Conservation (phyloP, 2,329 filamentous ascomycete genomes). For the Botryotinia narcissicola region DNA sequence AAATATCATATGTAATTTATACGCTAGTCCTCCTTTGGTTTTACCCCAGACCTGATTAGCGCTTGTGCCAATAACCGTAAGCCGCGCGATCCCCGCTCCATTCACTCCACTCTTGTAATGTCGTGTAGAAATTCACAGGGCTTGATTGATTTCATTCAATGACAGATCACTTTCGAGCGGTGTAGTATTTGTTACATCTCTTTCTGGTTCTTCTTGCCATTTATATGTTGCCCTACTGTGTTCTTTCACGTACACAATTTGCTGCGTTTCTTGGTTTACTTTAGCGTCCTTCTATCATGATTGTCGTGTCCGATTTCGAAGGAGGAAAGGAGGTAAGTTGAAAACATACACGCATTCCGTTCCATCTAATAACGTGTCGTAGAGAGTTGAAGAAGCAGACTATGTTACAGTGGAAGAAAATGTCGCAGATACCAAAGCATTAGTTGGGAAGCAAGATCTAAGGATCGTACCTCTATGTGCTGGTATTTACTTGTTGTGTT, state of each 20-base stretch:
- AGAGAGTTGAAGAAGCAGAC: conserved; percentile 7
- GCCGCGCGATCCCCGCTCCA: not conserved
- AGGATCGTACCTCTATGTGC: conserved; percentile 63
- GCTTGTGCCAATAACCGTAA: not conserved
- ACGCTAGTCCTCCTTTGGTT: conserved; percentile 2
- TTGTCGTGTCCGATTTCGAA: not conserved
- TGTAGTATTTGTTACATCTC: not conserved
- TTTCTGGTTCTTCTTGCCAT: not conserved
- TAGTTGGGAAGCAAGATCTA: conserved; percentile 59
- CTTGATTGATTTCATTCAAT: not conserved
- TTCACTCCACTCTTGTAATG: not conserved
- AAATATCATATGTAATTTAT: not conserved
- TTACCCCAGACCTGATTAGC: conserved; percentile 16
- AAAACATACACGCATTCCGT: not conserved
- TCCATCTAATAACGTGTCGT: not conserved
- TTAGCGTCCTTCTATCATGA: not conserved
- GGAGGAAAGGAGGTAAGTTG: conserved; percentile 1
- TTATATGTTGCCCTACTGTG: not conserved
- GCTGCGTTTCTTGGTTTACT: not conserved
- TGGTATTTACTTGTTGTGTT: conserved; percentile 64
- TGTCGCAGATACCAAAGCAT: conserved; percentile 38
- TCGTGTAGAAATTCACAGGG: not conserved
- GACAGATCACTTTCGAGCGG: not conserved
- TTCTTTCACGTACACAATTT: not conserved
- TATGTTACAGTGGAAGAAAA: conserved; percentile 6